Base-by-base conservation (phyloP, 495 filamentous ascomycete genomes). In the Viridothelium virens region DNA sequence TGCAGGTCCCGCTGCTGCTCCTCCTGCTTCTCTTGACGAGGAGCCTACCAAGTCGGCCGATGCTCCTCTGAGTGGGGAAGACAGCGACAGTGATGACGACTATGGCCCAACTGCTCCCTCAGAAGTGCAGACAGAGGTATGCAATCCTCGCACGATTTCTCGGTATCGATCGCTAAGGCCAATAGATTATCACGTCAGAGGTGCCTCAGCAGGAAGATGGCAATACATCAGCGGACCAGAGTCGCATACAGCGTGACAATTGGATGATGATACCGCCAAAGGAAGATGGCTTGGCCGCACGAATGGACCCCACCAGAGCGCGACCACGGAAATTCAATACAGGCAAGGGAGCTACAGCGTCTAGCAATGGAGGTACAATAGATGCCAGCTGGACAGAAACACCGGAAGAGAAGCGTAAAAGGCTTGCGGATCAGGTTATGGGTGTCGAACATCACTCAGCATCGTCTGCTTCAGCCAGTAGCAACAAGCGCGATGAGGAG, bases 181-280 rank as follows among this genome's bases (percentile, higher is more conserved):
- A 3, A 47, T 37, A 63, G 61, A 63, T 3, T 12, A 50, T 25
- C 61, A 11, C 46, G 33, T 37, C 11, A 33, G 46, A 37, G 10
- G 41, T 14, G 11, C 31, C 64, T 9, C 33, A 59, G 25, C 38
- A 44, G 2, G 48, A 18, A 63, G 53, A 56, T 2, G 46, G 66
- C 2, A 11, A 63, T n/a, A 46, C 0, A 36, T 9, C 61, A 25
- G 36, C 69, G 25, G 65, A 63, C 63, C 68, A 69, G 64, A 33
- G 62, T 11, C 12, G 36, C 14, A 9, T 1, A 41, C 80, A 83
- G 66, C 85, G 94, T 64, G 94, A 96, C 77, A 86, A 91, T 71
- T 98, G 94, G 94, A 98, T 98, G 94, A 81, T 93, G 38, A 84
- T 88, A 6, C 94, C 93, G 0, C 94, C 94, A 0, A 84, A 83